Evolutionary conservation across 2,329 filamentous ascomycete genomes (phyloP).

Genomic region (Calonectria leucothoes): DNA sequence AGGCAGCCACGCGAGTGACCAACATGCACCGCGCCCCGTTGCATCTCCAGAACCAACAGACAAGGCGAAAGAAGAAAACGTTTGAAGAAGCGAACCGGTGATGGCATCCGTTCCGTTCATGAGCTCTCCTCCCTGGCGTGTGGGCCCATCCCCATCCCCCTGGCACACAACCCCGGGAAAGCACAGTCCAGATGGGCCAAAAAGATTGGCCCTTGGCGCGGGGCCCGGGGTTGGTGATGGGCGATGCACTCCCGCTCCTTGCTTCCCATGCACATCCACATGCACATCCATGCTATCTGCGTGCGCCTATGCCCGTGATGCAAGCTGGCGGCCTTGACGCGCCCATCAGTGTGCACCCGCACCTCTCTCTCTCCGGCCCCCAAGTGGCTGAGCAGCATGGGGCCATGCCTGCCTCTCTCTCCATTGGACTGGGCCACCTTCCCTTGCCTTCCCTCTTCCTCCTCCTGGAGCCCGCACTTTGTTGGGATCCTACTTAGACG

Average conservation of each 20-base stretch:
- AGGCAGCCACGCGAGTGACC: neutral
- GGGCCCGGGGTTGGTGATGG: neutral
- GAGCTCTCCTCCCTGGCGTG: neutral
- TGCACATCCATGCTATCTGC: neutral
- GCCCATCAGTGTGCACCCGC: neutral
- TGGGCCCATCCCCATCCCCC: neutral
- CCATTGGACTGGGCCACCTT: neutral
- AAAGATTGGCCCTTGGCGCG: neutral
- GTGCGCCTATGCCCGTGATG: no score
- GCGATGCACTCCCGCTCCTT: neutral
- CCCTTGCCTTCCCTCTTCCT: neutral
- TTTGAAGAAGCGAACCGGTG: neutral
- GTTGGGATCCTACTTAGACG: slow-evolving; percentile 16
- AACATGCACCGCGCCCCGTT: neutral
- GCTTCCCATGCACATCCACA: neutral
- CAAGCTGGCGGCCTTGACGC: neutral
- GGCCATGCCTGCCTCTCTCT: neutral
- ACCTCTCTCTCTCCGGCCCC: neutral
- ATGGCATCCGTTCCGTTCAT: neutral
- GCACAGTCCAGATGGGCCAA: neutral
- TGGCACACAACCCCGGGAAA: neutral
- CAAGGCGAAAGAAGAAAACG: no score
- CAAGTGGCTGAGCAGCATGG: neutral
- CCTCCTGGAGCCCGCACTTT: neutral
- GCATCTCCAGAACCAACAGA: neutral